A percentile compares a stretch with the other conserved stretches of the same genome.
Conservation (phyloP, 768 basidiomycete species). For the Favolaschia claudopus region DNA sequence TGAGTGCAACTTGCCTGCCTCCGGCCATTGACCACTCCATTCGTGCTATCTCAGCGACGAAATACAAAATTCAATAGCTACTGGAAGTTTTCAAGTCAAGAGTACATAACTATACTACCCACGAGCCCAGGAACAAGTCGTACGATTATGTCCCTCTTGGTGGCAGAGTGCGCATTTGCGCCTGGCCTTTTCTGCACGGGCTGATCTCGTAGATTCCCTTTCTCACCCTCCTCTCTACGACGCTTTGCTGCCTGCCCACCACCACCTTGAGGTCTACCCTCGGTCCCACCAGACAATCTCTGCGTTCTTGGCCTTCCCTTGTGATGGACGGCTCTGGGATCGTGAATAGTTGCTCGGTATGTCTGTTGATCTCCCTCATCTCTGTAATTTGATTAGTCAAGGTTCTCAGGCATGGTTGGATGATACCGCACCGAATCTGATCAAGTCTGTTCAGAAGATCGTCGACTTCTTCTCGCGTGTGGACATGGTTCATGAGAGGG, state of each 20-base stretch:
- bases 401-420: not conserved
- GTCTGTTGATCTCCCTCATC: not conserved
- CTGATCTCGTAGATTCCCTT: slow-evolving; percentile 5
- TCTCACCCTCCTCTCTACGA: slow-evolving; percentile 9
- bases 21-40: not conserved
- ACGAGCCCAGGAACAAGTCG: slow-evolving; percentile 18
- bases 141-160: slow-evolving; percentile 24
- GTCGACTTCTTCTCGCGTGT: not conserved
- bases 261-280: slow-evolving; percentile 22
- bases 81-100: not conserved
- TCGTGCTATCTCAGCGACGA: not conserved
- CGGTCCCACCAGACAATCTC: slow-evolving; percentile 29
- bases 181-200: not conserved
- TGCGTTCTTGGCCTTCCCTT: slow-evolving; percentile 32
- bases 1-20: not conserved
- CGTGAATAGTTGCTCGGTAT: slow-evolving; percentile 20
- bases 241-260: not conserved
- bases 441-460: not conserved
- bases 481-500: not conserved
- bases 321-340: slow-evolving; percentile 29
- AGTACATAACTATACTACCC: not conserved
- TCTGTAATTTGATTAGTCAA: not conserved
- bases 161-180: slow-evolving; percentile 24
- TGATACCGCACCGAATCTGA: not conserved
- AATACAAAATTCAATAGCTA: too few species aligned